A percentile compares a stretch with the other conserved stretches of the same genome.
Evolutionary conservation across 176 grass and related monocot genomes (phyloP).

Genomic region (Bolboschoenus planiculmis): DNA sequence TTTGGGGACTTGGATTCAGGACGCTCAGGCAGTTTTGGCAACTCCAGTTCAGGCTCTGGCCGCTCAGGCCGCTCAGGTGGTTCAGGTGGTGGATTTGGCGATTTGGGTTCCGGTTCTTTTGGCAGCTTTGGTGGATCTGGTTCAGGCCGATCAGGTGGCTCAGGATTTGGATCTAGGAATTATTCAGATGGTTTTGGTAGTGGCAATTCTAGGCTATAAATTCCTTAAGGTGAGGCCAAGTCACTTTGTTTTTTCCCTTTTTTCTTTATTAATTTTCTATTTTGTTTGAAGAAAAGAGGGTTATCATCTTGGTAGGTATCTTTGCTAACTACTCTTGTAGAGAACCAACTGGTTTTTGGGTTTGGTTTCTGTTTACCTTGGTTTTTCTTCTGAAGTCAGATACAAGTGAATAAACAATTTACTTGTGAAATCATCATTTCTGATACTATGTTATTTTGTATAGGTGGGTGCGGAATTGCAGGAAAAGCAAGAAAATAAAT

Average conservation of each 20-base stretch:
- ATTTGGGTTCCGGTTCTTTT: constrained; percentile 34
- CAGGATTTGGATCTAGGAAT: constrained; percentile 11
- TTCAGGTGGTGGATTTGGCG: constrained; percentile 16
- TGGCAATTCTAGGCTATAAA: not conserved
- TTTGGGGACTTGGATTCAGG: constrained; percentile 21
- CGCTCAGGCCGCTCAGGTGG: constrained; percentile 27
- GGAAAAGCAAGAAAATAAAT: constrained; percentile 9
- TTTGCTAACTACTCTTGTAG: not conserved
- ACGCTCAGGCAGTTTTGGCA: constrained; percentile 32
- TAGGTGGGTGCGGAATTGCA: not conserved
- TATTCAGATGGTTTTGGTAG: not conserved
- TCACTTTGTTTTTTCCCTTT: not conserved
- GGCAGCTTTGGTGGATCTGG: constrained; percentile 41
- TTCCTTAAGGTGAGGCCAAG: not conserved
- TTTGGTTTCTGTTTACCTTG: not conserved
- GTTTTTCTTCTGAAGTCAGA: not conserved
- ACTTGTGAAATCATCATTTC: not conserved
- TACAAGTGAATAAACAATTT: too few species aligned
- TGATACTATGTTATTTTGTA: not conserved
- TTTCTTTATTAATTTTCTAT: not conserved
- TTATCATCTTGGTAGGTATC: not conserved
- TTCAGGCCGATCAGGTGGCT: constrained; percentile 9
- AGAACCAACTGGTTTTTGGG: not conserved
- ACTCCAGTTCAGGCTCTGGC: constrained; percentile 32
- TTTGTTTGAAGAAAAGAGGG: not conserved